Base-by-base conservation (phyloP, 2,329 filamentous ascomycete species). In the Cercospora nicotianae region DNA sequence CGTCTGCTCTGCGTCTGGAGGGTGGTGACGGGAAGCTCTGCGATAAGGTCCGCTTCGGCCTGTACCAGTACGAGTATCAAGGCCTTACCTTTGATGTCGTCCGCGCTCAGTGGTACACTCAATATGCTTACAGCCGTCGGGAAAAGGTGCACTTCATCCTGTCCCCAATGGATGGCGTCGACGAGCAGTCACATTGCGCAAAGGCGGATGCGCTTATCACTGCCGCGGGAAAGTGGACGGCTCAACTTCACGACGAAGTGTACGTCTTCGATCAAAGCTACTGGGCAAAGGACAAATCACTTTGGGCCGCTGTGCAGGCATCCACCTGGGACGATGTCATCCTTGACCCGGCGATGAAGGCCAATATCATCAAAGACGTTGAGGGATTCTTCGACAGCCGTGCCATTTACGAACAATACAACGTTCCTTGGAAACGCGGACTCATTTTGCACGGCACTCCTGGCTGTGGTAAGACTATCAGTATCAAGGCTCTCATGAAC, bases 361-460 rank as follows among this genome's bases (percentile, higher is more conserved):
- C 79, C 45, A 80, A 79, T 13, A 74, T 83, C 12, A 77, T 78
- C n/a, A 61, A 67, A 18, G 73, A 77, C 31, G 76, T 79, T 7
- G 74, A 77, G 45, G 80, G 78, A 3, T 83, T 83, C 74, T 82
- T 80, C 72, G 75, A 78, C 63, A 74, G 71, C 33, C 71, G 75
- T 51, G 74, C 77, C 2, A 70, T 81, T 3, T 84, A 84, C 71
- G 72, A 77, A n/a, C 75, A 80, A n/a, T 80, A 82, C 33, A 77
- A 79, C 0, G 82, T 84, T 6, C 81, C 82, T 0, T 84, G 82
- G 82, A 83, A 83, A 67, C 77, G 82, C 20, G 82, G 82, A n/a
- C 73, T 84, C 13, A 70, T 72, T 53, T 36, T 72, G 42, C 69
- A 71, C 55, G 68, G 89, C 0, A 86, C 77, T 12, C 48, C 78